These are phyloP conservation scores for Alternaria metachromatica DNA, from an alignment of 2,329 filamentous ascomycete genomes.

Conservation along the genomic window DNA sequence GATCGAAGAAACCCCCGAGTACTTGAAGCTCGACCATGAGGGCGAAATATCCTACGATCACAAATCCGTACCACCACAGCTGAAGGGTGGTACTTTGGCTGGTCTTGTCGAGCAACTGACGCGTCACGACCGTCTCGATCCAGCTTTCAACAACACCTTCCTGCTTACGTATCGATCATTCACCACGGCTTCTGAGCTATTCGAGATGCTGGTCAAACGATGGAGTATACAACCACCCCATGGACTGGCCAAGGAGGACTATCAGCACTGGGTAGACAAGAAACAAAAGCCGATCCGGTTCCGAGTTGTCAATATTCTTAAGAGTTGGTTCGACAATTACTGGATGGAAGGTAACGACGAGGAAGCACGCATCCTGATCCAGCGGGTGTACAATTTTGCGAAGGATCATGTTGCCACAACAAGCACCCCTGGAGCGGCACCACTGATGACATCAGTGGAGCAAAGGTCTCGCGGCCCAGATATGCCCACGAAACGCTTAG, in stretches of 20 bases:
- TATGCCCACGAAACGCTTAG: conserved; percentile 80
- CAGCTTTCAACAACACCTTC: conserved; percentile 97
- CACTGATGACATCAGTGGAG: conserved; percentile 85
- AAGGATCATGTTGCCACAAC: conserved; percentile 91
- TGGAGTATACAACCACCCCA: conserved; percentile 93
- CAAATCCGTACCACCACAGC: conserved; percentile 74
- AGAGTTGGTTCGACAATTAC: conserved; percentile 97
- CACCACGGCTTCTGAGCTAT: conserved; percentile 86
- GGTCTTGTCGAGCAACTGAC: conserved; percentile 95
- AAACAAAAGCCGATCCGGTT: conserved; percentile 97
- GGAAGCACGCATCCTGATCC: conserved; percentile 81
- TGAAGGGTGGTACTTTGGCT: conserved; percentile 88
- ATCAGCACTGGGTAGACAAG: conserved; percentile 85
- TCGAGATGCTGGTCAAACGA: conserved; percentile 87
- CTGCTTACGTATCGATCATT: conserved; percentile 96
- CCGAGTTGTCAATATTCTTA: conserved; percentile 95
- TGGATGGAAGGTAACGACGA: conserved; percentile 97
- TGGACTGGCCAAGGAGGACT: conserved; percentile 76
- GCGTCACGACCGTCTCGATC: conserved; percentile 92
- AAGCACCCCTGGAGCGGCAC: conserved; percentile 85
- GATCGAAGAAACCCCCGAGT: conserved; percentile 83
- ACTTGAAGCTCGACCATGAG: conserved; percentile 84
- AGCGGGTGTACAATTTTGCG: conserved; percentile 88
- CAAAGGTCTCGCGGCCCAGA: conserved; percentile 89
- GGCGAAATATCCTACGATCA: conserved; percentile 87